Base-by-base conservation (phyloP, 2,329 filamentous ascomycete genomes). In the Trichophyton mentagrophytes region DNA sequence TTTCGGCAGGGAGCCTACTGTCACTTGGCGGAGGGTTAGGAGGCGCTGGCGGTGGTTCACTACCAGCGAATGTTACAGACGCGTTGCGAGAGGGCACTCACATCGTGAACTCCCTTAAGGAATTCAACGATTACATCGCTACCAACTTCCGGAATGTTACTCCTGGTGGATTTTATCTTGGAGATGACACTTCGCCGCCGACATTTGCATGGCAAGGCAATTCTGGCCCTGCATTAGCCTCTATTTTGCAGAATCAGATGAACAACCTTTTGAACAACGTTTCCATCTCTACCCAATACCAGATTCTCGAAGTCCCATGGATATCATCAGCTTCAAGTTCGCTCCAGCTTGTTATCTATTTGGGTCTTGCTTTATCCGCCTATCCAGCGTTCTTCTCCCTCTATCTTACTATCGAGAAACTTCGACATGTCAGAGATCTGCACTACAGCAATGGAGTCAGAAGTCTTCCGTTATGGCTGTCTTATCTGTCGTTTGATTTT, bases 381-480 rank as follows among this genome's bases (percentile, higher is more conserved):
- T 93, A 87, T 67, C 90, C 91, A 0, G 89, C 87, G 13, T 91
- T 96, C 77, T 95, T 96, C 67, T 83, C 88, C 0, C 77, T 96
- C 3, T 96, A 96, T 69, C 89, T 90, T 0, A 95, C 89, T n/a
- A 78, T 88, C 30, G 91, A 96, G 72, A 82, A 90, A 27, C 77
- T 90, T 9, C 79, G 85, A 57, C 87, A 90, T 65, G 89, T 96
- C 25, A 83, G 91, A 58, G 87, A 88, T 15, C 77, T 96, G 33
- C 87, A 96, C 72, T 96, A 95, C 73, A 95, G 89, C 60, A 96
- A 96, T 69, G 91, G 91, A 55, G 90, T 96, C 30, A 81, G 88
- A 11, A 86, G 88, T 0, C 77, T 88, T 7, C 89, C 90, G 0
- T 77, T 96, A 1, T 96, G 92, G 91, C 73, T 89, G 3, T 89